phyloP scores from a whole-genome alignment of 805 yeast species.

The Kodamaea sagamina region DNA sequence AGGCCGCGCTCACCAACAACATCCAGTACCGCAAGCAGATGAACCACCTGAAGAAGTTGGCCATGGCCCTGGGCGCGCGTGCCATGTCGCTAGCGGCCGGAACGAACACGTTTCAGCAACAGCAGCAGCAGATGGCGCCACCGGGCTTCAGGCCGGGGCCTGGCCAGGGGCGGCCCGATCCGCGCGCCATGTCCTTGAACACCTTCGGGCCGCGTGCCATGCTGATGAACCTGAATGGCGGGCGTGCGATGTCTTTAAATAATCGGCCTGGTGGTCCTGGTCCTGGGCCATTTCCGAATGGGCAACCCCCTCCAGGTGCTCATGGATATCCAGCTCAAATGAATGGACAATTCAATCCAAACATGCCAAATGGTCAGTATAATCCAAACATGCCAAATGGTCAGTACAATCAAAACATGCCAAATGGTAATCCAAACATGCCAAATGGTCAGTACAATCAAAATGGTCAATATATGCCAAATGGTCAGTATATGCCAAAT shows the following conservation, averaged over 20 bases:
- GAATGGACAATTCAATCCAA: constrained; percentile 11
- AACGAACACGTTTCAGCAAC: constrained; percentile 31
- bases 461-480: constrained; percentile 12
- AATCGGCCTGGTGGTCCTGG: constrained; percentile 7
- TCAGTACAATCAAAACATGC: too few species aligned
- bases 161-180: constrained; percentile 13
- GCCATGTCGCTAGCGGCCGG: constrained; percentile 45
- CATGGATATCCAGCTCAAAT: too few species aligned
- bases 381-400: too few species aligned
- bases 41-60: constrained; percentile 65
- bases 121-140: constrained; percentile 11
- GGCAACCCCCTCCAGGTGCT: too few species aligned
- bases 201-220: constrained; percentile 15
- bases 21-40: constrained; percentile 69
- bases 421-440: too few species aligned
- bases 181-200: constrained; percentile 19
- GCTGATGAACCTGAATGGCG: constrained; percentile 16
- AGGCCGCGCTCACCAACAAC: constrained; percentile 36
- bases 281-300: too few species aligned
- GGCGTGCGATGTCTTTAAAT: constrained; percentile 32
- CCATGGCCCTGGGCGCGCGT: constrained; percentile 48
- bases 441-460: not conserved
- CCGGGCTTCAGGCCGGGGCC: constrained; percentile 9
- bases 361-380: too few species aligned
- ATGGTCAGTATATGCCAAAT: constrained; percentile 14